Evolutionary conservation across 371 early-diverging fungal genomes (phyloP).

Genomic region (Chytridiales sp.): DNA sequence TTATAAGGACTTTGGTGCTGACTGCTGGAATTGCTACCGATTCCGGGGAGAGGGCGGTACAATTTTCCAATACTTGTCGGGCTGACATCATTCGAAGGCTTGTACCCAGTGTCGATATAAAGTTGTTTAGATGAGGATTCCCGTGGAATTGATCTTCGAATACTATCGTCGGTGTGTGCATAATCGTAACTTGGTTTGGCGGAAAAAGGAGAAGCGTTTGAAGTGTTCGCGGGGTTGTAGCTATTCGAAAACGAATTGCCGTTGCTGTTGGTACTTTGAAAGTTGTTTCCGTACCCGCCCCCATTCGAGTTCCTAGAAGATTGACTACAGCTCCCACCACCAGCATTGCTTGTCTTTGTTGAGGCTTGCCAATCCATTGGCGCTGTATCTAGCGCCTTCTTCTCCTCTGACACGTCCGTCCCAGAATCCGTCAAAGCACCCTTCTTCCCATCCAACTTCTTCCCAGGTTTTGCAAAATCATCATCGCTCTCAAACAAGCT

Average conservation of each 20-base stretch:
- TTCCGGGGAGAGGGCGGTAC: constrained; percentile 17
- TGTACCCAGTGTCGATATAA: too few species aligned
- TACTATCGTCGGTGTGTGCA: too few species aligned
- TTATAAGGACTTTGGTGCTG: too few species aligned
- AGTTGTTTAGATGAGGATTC: too few species aligned
- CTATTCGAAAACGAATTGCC: too few species aligned
- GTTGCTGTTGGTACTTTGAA: too few species aligned
- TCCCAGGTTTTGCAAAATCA: background rate
- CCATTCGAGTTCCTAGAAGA: background rate
- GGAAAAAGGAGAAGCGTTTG: too few species aligned
- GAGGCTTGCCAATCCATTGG: background rate
- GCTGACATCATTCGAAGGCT: too few species aligned
- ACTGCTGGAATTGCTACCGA: constrained; percentile 16
- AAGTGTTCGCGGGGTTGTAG: too few species aligned
- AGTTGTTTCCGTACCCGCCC: background rate
- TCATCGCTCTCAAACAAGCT: background rate
- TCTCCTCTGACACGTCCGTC: background rate
- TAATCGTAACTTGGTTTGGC: too few species aligned
- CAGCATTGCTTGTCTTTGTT: too few species aligned
- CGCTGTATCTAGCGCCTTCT: background rate
- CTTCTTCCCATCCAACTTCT: background rate
- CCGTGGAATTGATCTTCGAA: too few species aligned
- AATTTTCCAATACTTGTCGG: constrained; percentile 11
- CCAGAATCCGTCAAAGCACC: background rate
- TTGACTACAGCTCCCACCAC: background rate